Conservation (phyloP, 2,329 filamentous ascomycete species). For the Penicillium vulpinum region DNA sequence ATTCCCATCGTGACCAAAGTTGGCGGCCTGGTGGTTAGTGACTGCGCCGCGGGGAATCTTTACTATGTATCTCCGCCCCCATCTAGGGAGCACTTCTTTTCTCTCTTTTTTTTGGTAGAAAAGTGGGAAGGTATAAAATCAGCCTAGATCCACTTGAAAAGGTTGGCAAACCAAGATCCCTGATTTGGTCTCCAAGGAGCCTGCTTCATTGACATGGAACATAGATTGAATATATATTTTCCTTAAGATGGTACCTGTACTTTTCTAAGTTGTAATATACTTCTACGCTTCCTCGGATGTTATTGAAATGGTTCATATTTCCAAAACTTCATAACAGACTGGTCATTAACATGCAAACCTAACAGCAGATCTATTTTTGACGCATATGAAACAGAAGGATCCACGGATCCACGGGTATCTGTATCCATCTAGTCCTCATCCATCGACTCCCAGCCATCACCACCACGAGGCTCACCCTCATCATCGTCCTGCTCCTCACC, state of each 20-base stretch:
- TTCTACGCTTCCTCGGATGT: too few relatives aligned
- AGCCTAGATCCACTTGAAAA: neutral
- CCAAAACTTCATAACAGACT: constrained; percentile 5
- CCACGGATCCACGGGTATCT: constrained; percentile 26
- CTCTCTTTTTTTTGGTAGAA: too few relatives aligned
- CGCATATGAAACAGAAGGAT: constrained; percentile 21
- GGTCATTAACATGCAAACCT: constrained; percentile 14
- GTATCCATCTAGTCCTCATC: constrained; percentile 48
- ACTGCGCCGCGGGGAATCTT: neutral
- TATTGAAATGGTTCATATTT: neutral
- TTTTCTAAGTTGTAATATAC: neutral
- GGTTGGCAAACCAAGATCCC: neutral
- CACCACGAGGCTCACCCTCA: constrained; percentile 50
- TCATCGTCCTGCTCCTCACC: constrained; percentile 57
- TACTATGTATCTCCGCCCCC: neutral
- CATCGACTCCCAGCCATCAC: constrained; percentile 57
- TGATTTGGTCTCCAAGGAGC: neutral
- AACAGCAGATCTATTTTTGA: constrained; percentile 24
- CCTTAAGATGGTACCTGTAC: neutral
- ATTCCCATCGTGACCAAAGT: too few relatives aligned
- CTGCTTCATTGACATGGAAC: neutral
- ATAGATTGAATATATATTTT: neutral
- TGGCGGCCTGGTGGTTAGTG: too few relatives aligned
- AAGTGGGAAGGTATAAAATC: too few relatives aligned
- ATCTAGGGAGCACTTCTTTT: neutral